These are phyloP conservation scores for Ochetophila trinervis DNA, from an alignment of 306 rosid genomes.

Conservation along the genomic window DNA sequence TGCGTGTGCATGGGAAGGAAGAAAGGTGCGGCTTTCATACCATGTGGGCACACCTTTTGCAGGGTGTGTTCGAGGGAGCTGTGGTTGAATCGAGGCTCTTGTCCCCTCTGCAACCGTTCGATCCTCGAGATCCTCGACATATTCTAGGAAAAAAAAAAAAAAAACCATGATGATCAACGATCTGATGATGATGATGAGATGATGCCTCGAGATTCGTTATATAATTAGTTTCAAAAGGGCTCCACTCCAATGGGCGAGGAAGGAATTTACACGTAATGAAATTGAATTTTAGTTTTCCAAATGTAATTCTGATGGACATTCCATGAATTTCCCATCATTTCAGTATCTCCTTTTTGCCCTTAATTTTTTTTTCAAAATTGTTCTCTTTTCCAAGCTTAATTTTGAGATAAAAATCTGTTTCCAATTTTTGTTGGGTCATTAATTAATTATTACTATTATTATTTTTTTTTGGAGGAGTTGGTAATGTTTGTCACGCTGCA, in stretches of 20 bases:
- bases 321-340: no score
- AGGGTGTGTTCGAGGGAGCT: constrained; percentile 95
- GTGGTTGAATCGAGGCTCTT: constrained; percentile 84
- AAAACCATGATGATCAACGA: background rate
- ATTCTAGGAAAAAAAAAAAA: constrained; percentile 30
- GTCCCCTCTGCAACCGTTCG: constrained; percentile 95
- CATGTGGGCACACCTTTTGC: constrained; percentile 97
- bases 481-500: no score
- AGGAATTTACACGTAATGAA: background rate
- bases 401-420: no score
- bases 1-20: constrained; percentile 94
- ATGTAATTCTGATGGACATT: background rate
- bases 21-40: constrained; percentile 92
- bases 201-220: background rate
- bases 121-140: constrained; percentile 88
- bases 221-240: background rate
- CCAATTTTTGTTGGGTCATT: no score
- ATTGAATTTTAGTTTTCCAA: background rate
- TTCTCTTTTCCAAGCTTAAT: no score
- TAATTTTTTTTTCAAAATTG: no score
- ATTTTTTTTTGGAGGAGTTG: no score
- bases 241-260: background rate
- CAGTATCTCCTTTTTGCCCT: no score
- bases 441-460: no score
- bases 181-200: background rate